Evolutionary conservation across 116 monocot genomes (phyloP).

Genomic region (Trichopus zeylanicus): DNA sequence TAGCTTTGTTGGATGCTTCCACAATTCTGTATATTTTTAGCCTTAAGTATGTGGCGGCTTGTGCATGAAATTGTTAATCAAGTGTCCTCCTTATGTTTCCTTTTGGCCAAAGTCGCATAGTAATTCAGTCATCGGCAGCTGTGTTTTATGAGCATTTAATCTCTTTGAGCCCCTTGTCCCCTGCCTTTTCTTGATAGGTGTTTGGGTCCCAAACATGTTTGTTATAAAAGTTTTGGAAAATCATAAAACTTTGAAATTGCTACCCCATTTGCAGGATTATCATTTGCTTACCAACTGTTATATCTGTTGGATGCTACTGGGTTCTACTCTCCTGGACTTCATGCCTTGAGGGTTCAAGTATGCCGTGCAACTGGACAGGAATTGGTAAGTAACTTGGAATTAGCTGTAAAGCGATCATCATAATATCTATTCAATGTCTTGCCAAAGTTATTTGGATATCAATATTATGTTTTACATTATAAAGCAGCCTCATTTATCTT

Average conservation of each 20-base stretch:
- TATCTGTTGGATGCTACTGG: conserved; percentile 95
- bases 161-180: not conserved
- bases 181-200: no score
- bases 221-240: not conserved
- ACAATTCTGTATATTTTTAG: no score
- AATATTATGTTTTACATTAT: not conserved
- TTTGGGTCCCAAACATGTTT: no score
- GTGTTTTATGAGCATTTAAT: not conserved
- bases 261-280: conserved; percentile 46
- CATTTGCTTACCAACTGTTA: conserved; percentile 89
- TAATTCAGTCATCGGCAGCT: no score
- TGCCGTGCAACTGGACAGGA: conserved; percentile 97
- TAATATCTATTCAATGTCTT: not conserved
- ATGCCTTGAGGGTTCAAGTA: conserved; percentile 81
- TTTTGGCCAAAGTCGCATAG: no score
- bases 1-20: no score
- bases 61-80: no score
- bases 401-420: not conserved
- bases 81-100: no score
- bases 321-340: conserved; percentile 64
- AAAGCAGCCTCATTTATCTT: no score
- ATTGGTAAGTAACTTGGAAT: conserved; percentile 39
- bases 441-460: no score
- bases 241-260: not conserved
- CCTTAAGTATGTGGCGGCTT: no score